A percentile compares a stretch with the other conserved stretches of the same genome.
phyloP scores from a whole-genome alignment of 208 protist species.

The Acanthamoeba healyi region DNA sequence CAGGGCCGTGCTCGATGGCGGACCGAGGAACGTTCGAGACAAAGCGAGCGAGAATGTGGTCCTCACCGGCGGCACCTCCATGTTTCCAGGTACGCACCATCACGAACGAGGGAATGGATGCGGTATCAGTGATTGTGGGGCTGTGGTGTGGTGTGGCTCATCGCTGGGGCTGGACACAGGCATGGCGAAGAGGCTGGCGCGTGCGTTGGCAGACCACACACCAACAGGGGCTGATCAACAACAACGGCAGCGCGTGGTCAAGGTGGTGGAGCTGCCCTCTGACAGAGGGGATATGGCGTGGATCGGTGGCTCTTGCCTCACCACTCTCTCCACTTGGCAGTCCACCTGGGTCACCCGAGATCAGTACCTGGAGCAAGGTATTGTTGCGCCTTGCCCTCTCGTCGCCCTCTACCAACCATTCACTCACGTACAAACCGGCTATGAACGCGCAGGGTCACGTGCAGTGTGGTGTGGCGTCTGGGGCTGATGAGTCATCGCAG shows the following conservation, averaged over 20 bases:
- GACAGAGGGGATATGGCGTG: slow-evolving; percentile 97
- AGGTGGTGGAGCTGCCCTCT: slow-evolving; percentile 95
- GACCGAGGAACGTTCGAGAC: slow-evolving; percentile 89
- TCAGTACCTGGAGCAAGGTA: slow-evolving; percentile 98
- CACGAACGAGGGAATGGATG: too few relatives aligned
- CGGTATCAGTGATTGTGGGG: too few relatives aligned
- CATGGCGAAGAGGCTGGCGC: slow-evolving; percentile 95
- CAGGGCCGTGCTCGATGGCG: too few relatives aligned
- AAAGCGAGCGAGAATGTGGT: slow-evolving; percentile 96
- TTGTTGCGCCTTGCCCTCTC: too few relatives aligned
- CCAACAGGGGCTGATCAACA: too few relatives aligned
- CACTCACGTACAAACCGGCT: too few relatives aligned
- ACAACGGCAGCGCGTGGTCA: slow-evolving; percentile 89
- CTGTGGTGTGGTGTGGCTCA: too few relatives aligned
- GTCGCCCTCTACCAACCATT: too few relatives aligned
- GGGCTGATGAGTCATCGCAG: too few relatives aligned
- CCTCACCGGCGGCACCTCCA: slow-evolving; percentile 95
- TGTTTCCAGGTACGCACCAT: slow-evolving; percentile 96
- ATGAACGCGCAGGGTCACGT: too few relatives aligned
- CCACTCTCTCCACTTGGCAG: slow-evolving; percentile 97
- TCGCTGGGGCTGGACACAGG: slow-evolving; percentile 8
- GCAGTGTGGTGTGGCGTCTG: too few relatives aligned
- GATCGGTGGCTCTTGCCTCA: slow-evolving; percentile 98
- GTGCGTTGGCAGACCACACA: slow-evolving; percentile 93
- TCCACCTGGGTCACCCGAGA: slow-evolving; percentile 98